Conservation (phyloP, 345 rosid genomes). For the Litchi chinensis region DNA sequence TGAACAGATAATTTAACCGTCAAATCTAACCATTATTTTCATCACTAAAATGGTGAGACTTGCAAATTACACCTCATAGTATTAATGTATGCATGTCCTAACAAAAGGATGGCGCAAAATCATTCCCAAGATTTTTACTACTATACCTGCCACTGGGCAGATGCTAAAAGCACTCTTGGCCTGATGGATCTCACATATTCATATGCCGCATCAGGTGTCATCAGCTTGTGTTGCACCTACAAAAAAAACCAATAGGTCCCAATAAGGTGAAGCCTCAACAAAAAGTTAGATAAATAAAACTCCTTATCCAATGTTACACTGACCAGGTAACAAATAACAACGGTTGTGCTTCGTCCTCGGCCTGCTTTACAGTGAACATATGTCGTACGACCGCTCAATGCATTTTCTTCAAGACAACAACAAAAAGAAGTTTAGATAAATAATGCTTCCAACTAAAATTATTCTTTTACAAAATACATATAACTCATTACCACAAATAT, state of each 20-base stretch:
- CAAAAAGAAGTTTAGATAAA: conserved; percentile 12
- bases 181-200: conserved; percentile 74
- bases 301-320: conserved; percentile 22
- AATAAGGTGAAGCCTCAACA: background rate
- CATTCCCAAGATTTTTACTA: background rate
- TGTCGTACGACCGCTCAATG: conserved; percentile 51
- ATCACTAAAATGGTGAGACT: background rate
- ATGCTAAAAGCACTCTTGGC: conserved; percentile 87
- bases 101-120: background rate
- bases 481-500: background rate
- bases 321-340: conserved; percentile 92
- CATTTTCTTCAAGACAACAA: conserved; percentile 57
- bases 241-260: conserved; percentile 4
- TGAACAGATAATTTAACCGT: background rate
- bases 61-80: background rate
- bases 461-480: background rate
- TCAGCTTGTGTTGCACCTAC: conserved; percentile 78
- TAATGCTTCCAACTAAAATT: background rate
- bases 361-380: conserved; percentile 99
- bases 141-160: conserved; percentile 88
- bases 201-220: conserved; percentile 89
- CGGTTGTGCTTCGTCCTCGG: conserved; percentile 94
- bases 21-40: background rate
- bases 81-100: background rate
- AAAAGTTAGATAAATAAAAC: background rate